phyloP scores from a whole-genome alignment of 208 protist genomes.

The Crithidia fasciculata region DNA sequence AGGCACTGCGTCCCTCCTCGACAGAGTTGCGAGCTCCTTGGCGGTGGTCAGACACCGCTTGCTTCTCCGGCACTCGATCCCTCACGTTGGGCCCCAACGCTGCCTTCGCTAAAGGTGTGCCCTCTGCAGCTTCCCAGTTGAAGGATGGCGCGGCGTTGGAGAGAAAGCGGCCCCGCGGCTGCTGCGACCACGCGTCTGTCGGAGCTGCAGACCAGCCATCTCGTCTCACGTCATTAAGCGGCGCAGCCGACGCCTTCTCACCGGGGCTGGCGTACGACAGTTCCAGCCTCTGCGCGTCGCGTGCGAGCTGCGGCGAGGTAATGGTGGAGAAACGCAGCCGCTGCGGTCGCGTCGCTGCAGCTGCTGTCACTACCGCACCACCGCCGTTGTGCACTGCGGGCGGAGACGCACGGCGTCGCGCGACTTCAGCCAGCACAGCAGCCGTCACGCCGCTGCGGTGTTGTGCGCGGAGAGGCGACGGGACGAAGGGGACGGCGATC shows the following conservation, averaged over 20 bases:
- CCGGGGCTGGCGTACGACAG: neutral
- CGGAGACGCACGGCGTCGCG: neutral
- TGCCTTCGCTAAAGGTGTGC: too few species aligned
- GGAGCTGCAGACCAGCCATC: neutral
- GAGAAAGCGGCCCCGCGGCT: slow-evolving; percentile 5
- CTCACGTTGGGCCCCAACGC: too few species aligned
- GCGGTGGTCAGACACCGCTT: neutral
- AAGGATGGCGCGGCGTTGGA: neutral
- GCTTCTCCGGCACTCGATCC: too few species aligned
- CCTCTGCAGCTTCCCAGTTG: too few species aligned
- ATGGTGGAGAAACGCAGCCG: slow-evolving; percentile 19
- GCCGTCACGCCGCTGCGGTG: neutral
- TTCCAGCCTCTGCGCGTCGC: neutral
- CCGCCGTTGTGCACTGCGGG: neutral
- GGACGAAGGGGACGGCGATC: slow-evolving; percentile 19
- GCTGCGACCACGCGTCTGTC: slow-evolving; percentile 12
- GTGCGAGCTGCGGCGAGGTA: slow-evolving; percentile 9
- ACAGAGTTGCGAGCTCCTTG: neutral
- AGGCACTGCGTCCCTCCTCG: neutral
- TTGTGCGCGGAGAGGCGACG: slow-evolving; percentile 1
- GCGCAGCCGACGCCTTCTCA: neutral
- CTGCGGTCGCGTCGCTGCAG: neutral
- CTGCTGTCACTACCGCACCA: neutral
- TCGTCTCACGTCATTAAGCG: neutral
- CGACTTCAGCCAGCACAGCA: slow-evolving; percentile 9